A percentile compares a stretch with the other conserved stretches of the same genome.
phyloP scores from a whole-genome alignment of 192 early-diverging fungal species.

The Umbelopsis sp. region DNA sequence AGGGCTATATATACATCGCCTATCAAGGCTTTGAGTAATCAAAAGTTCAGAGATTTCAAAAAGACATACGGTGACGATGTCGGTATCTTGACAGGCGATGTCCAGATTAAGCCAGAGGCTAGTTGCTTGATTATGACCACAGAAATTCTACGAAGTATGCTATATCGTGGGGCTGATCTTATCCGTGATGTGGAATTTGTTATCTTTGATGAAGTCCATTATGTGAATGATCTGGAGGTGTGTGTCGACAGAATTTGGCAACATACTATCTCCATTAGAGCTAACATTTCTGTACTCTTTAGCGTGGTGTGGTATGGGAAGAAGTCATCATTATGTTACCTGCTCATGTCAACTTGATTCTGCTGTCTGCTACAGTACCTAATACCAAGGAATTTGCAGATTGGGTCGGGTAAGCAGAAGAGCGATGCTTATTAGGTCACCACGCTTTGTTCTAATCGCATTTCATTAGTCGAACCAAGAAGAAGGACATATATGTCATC shows the following conservation, averaged over 20 bases:
- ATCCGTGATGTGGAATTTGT: constrained; percentile 99
- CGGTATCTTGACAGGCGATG: constrained; percentile 97
- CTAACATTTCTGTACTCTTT: not conserved
- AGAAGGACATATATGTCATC: constrained; percentile 97
- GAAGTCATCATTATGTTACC: constrained; percentile 99
- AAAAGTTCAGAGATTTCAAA: constrained; percentile 97
- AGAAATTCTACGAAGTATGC: constrained; percentile 96
- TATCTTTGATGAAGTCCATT: constrained; percentile 99
- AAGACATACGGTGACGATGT: constrained; percentile 87
- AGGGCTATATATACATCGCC: constrained; percentile 97
- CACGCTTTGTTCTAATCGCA: not conserved
- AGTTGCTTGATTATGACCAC: constrained; percentile 98
- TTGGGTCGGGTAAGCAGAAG: constrained; percentile 86
- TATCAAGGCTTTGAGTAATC: constrained; percentile 98
- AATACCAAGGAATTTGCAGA: constrained; percentile 99
- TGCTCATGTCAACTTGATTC: constrained; percentile 89
- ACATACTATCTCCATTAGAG: not conserved
- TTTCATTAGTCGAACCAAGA: constrained; percentile 81
- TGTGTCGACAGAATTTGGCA: constrained; percentile 2
- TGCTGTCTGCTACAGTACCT: constrained; percentile 96
- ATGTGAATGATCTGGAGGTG: constrained; percentile 92
- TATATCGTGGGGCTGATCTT: constrained; percentile 95
- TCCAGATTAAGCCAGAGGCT: constrained; percentile 96
- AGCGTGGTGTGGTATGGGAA: constrained; percentile 98
- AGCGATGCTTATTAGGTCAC: not conserved